Evolutionary conservation across 441 rosid genomes (phyloP), one percentile per base, ranked within the genome.

Genomic region (Viola pubescens): DNA sequence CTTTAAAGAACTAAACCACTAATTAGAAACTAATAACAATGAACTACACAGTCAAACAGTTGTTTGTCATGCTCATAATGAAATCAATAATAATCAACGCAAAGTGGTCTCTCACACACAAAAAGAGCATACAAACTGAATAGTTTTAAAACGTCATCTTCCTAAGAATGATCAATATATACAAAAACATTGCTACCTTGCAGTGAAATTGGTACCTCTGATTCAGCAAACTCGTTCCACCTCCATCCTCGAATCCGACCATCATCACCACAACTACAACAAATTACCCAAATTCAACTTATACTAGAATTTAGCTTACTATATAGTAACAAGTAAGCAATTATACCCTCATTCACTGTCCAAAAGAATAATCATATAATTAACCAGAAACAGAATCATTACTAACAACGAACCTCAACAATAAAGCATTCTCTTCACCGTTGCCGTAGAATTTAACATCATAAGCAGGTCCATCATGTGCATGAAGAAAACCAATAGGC

Each of bases 161-260:
- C 16, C 26, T 26, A 26, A 26, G 34, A 26, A 26, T 26, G 34
- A 26, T 26, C 2, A 26, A 26, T 26, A 26, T 0, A 26, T 26
- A 19, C 26, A 19, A 19, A 19, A 19, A 19, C 26, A 19, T 19
- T 19, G 11, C 48, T 68, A 88, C 97, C 97, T 84, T 80, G 76
- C 52, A 64, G 59, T 50, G 12, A 61, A 53, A 72, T 50, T 60
- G 84, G 76, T 47, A 48, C 74, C 50, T 82, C 80, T 6, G 81
- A 70, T 60, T 74, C 73, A 4, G 39, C 3, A 67, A 82, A 69
- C 55, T 86, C 88, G 54, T 69, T 83, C 98, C 98, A 89, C 49
- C 69, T 81, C 97, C 98, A 92, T 65, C 98, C 98, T 11, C 82
- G 67, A 62, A 92, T 82, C 68, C 83, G 74, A 34, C 98, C 98